Conservation (phyloP, 2,329 filamentous ascomycete species). For the Fusarium chaquense region DNA sequence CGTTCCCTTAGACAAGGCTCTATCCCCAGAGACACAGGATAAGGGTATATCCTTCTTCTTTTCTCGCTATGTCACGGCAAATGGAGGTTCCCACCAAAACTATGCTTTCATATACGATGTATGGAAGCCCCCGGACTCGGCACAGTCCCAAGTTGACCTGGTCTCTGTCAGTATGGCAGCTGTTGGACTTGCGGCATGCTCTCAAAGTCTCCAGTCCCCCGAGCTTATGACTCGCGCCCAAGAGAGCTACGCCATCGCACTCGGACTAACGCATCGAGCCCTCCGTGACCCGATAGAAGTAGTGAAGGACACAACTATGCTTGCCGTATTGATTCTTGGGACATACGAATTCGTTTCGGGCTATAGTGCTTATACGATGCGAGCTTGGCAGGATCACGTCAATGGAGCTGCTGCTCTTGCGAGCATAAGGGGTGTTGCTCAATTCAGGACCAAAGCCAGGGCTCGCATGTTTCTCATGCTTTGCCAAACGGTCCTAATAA, state of each 20-base stretch:
- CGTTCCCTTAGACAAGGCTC: constrained; percentile 15
- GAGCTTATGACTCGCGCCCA: constrained; percentile 61
- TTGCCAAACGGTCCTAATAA: constrained; percentile 63
- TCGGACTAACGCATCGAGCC: constrained; percentile 63
- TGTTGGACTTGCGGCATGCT: constrained; percentile 65
- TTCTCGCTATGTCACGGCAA: constrained; percentile 62
- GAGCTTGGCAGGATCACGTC: constrained; percentile 66
- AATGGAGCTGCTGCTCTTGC: constrained; percentile 65
- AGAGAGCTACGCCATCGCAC: constrained; percentile 64
- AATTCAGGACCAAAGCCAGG: constrained; percentile 61
- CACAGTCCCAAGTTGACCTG: constrained; percentile 55
- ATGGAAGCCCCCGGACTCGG: constrained; percentile 59
- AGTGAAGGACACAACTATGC: constrained; percentile 64
- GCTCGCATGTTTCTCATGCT: constrained; percentile 67
- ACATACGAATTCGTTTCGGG: constrained; percentile 68
- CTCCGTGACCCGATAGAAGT: constrained; percentile 59
- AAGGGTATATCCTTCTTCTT: constrained; percentile 64
- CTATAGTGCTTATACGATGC: constrained; percentile 58
- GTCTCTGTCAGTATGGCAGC: constrained; percentile 66
- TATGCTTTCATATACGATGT: constrained; percentile 67
- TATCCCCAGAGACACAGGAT: constrained; percentile 53
- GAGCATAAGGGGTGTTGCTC: constrained; percentile 60
- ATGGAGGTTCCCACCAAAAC: constrained; percentile 61
- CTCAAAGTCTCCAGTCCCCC: constrained; percentile 58
- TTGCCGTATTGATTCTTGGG: constrained; percentile 64